Evolutionary conservation across 2,329 filamentous ascomycete genomes (phyloP).

Genomic region (Penicillium sp.): DNA sequence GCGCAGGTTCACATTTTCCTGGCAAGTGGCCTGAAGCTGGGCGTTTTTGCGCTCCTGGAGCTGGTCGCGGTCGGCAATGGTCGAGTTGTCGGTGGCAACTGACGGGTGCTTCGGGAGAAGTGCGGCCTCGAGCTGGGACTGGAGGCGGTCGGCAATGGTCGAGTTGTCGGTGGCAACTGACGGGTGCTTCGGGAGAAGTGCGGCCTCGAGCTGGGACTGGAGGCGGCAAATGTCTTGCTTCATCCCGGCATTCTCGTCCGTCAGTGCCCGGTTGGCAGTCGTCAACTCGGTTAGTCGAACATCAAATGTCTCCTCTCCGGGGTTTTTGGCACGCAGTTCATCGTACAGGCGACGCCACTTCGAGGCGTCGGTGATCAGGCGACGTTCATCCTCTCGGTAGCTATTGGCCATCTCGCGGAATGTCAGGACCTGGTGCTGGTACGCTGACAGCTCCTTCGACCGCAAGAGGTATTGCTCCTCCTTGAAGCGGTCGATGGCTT

Average conservation of each 20-base stretch:
- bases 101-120: too few species aligned
- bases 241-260: background rate
- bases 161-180: background rate
- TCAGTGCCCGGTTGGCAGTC: background rate
- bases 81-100: background rate
- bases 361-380: background rate
- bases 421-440: too few species aligned
- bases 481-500: too few species aligned
- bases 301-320: background rate
- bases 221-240: background rate
- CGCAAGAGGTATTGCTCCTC: too few species aligned
- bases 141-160: background rate
- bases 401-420: too few species aligned
- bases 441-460: too few species aligned
- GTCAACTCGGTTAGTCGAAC: background rate
- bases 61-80: background rate
- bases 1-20: background rate
- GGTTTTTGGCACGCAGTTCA: background rate
- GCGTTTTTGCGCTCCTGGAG: background rate
- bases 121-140: too few species aligned
- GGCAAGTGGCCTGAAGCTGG: background rate
- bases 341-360: background rate
- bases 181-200: background rate
- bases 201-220: background rate
- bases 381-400: background rate